These are phyloP conservation scores for Acanthamoeba culbertsoni DNA, from an alignment of 208 protist genomes.

Conservation along the genomic window DNA sequence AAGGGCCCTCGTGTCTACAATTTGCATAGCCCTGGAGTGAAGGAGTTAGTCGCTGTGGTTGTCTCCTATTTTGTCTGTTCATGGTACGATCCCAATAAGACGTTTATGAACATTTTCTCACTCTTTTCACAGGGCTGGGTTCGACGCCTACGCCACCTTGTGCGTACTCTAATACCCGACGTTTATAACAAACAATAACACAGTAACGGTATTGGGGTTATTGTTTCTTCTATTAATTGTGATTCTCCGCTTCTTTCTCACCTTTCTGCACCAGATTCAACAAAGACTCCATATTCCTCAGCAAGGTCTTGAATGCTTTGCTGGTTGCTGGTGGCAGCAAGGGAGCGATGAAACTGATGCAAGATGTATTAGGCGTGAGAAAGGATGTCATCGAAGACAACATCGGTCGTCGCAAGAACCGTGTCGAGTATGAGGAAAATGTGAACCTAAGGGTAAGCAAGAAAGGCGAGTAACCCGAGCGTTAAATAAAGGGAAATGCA, in stretches of 20 bases:
- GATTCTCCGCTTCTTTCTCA: no score
- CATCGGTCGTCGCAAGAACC: not conserved
- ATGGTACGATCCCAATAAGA: not conserved
- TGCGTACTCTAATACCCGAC: no score
- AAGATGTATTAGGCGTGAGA: not conserved
- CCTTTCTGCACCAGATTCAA: no score
- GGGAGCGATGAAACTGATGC: not conserved
- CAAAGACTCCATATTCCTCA: not conserved
- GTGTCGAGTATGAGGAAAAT: not conserved
- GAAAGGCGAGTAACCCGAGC: not conserved
- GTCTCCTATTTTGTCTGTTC: not conserved
- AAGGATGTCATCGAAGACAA: constrained; percentile 23
- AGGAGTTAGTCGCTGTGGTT: not conserved
- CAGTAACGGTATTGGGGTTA: no score
- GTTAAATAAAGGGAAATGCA: not conserved
- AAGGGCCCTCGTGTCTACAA: not conserved
- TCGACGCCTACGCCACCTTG: not conserved
- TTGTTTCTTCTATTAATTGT: no score
- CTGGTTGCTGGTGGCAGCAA: constrained; percentile 1
- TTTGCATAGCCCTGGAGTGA: not conserved
- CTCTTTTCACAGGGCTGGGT: not conserved
- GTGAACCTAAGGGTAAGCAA: not conserved
- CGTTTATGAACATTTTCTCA: no score
- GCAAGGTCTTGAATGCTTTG: not conserved
- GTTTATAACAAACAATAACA: no score